These are phyloP conservation scores for Lentinula novae-zelandiae DNA, from an alignment of 1,284 basidiomycete genomes.

Conservation along the genomic window DNA sequence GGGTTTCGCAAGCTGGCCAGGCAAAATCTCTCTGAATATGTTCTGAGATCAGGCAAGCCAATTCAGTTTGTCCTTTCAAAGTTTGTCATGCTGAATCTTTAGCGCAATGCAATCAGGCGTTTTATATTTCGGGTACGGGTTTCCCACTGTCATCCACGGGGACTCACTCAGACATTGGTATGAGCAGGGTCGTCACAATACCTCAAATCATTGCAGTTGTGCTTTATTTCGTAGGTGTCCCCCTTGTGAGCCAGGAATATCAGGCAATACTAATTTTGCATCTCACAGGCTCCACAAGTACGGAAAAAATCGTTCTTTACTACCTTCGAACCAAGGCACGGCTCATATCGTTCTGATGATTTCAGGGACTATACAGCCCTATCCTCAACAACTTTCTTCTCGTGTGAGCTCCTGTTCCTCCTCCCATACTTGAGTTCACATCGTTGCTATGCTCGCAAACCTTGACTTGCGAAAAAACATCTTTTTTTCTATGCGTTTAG, in stretches of 20 bases:
- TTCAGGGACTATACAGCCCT: not conserved
- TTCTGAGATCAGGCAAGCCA: not conserved
- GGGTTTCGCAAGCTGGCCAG: not conserved
- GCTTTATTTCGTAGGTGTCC: not conserved
- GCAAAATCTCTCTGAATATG: not conserved
- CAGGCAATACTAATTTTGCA: not conserved
- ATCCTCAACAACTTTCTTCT: constrained; percentile 4
- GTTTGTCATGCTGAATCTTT: too few species aligned
- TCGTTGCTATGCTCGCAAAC: not conserved
- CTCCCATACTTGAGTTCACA: not conserved
- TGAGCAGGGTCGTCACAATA: not conserved
- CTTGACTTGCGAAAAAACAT: not conserved
- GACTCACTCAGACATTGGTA: too few species aligned
- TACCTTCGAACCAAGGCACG: not conserved
- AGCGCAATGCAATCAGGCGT: not conserved
- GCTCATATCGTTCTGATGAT: not conserved
- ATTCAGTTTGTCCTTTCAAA: not conserved
- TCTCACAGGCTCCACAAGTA: not conserved
- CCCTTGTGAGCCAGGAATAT: not conserved
- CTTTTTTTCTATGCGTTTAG: not conserved
- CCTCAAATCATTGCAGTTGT: constrained; percentile 1
- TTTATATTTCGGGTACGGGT: not conserved
- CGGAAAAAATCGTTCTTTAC: not conserved
- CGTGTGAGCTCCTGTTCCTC: not conserved
- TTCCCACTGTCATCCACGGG: too few species aligned